phyloP scores from a whole-genome alignment of 257 asterid species.

The Petunia secreta region DNA sequence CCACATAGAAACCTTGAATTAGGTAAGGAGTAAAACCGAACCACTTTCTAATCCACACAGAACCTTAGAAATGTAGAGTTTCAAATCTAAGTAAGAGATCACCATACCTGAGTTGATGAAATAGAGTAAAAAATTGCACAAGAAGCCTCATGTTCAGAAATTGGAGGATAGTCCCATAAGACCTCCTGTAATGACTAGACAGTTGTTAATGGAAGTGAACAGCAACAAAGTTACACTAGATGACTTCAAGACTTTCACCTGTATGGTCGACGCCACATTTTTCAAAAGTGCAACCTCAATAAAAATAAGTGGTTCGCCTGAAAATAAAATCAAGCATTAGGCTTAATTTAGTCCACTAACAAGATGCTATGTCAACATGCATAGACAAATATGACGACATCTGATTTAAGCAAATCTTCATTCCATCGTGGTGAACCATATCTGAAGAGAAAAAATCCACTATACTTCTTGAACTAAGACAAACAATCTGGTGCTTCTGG shows the following conservation, averaged over 20 bases:
- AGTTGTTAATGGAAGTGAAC: constrained; percentile 25
- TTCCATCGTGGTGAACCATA: background rate
- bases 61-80: constrained; percentile 5
- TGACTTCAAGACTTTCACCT: constrained; percentile 51
- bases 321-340: constrained; percentile 28
- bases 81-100: constrained; percentile 6
- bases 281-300: constrained; percentile 96
- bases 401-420: background rate
- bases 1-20: constrained; percentile 15
- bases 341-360: background rate
- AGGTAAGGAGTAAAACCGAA: background rate
- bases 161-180: constrained; percentile 93
- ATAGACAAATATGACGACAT: background rate
- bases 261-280: constrained; percentile 77
- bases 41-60: background rate
- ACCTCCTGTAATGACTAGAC: constrained; percentile 69
- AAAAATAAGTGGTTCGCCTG: constrained; percentile 95
- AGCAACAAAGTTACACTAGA: constrained; percentile 2
- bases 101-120: constrained; percentile 88
- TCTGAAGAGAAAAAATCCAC: background rate
- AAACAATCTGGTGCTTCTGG: background rate
- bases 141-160: constrained; percentile 78
- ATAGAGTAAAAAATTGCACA: constrained; percentile 96
- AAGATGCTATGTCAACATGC: background rate
- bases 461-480: background rate